These are phyloP conservation scores for Epichloe sibirici DNA, from an alignment of 2,329 filamentous ascomycete genomes.

Conservation along the genomic window DNA sequence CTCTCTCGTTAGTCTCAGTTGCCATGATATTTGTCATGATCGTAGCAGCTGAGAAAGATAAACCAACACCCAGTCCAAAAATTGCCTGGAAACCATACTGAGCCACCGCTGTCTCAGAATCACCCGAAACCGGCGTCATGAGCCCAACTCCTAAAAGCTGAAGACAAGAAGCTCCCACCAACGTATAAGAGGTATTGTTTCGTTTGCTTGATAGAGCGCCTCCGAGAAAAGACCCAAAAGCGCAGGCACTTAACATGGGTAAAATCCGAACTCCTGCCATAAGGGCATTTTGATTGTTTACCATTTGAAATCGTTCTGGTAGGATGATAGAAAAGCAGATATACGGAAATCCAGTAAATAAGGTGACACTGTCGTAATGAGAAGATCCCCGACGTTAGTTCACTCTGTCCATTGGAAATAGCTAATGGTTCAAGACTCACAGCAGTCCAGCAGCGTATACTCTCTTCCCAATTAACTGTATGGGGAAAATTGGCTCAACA, in stretches of 20 bases:
- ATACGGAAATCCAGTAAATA: conserved; percentile 45
- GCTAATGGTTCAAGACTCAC: conserved; percentile 23
- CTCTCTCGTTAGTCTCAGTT: conserved; percentile 34
- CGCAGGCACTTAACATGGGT: conserved; percentile 44
- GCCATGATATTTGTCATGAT: conserved; percentile 44
- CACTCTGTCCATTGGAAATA: background rate
- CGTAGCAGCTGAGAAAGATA: conserved; percentile 43
- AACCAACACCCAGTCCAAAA: conserved; percentile 46
- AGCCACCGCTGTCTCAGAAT: conserved; percentile 21
- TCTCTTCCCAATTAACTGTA: conserved; percentile 32
- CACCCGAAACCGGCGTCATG: conserved; percentile 30
- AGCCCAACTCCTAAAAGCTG: conserved; percentile 41
- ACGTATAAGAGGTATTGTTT: conserved; percentile 40
- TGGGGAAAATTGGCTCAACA: conserved; percentile 44
- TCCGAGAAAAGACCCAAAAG: conserved; percentile 42
- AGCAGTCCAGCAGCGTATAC: conserved; percentile 39
- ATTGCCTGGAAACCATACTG: conserved; percentile 44
- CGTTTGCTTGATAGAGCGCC: conserved; percentile 39
- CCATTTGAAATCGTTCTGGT: conserved; percentile 48
- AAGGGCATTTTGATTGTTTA: conserved; percentile 39
- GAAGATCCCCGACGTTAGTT: background rate
- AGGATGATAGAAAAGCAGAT: conserved; percentile 46
- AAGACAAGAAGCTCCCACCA: conserved; percentile 36
- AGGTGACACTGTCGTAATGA: conserved; percentile 31
- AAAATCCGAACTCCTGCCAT: conserved; percentile 45